phyloP scores from a whole-genome alignment of 164 flowering plant genomes.

The Berberis thunbergii region DNA sequence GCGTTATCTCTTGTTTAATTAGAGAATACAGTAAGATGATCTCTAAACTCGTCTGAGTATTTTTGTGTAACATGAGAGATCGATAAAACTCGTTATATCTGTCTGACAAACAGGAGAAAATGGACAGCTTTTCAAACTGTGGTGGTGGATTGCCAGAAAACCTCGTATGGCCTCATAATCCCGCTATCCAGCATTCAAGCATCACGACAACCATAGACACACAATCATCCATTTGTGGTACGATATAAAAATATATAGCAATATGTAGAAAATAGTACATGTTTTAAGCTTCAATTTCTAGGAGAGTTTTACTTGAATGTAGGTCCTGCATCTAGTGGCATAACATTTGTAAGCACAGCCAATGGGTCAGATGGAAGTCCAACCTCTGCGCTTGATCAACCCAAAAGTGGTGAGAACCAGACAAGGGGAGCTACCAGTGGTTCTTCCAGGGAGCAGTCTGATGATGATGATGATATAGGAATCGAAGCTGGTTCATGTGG shows the following conservation, averaged over 20 bases:
- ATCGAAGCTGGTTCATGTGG: conserved; percentile 58
- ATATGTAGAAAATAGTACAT: background rate
- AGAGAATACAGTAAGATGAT: background rate
- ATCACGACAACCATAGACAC: conserved; percentile 41
- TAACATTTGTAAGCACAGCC: conserved; percentile 6
- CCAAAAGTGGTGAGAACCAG: conserved; percentile 27
- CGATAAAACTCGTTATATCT: background rate
- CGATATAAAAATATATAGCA: background rate
- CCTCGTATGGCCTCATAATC: conserved; percentile 24
- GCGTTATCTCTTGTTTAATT: no score
- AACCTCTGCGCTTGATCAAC: conserved; percentile 25
- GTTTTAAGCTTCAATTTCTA: background rate
- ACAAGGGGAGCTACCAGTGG: conserved; percentile 36
- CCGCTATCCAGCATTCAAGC: conserved; percentile 20
- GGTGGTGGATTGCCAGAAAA: conserved; percentile 18
- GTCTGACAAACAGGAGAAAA: conserved; percentile 23
- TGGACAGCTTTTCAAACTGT: conserved; percentile 19
- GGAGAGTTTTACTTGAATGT: conserved; percentile 8
- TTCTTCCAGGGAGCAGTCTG: conserved; percentile 54
- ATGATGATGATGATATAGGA: conserved; percentile 55
- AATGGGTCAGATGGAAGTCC: conserved; percentile 49
- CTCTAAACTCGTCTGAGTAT: background rate
- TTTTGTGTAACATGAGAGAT: background rate
- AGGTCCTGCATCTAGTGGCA: conserved; percentile 17
- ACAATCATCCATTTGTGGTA: conserved; percentile 65